These are phyloP conservation scores for Thelephora terrestris DNA, from an alignment of 1,284 basidiomycete species.

Conservation along the genomic window DNA sequence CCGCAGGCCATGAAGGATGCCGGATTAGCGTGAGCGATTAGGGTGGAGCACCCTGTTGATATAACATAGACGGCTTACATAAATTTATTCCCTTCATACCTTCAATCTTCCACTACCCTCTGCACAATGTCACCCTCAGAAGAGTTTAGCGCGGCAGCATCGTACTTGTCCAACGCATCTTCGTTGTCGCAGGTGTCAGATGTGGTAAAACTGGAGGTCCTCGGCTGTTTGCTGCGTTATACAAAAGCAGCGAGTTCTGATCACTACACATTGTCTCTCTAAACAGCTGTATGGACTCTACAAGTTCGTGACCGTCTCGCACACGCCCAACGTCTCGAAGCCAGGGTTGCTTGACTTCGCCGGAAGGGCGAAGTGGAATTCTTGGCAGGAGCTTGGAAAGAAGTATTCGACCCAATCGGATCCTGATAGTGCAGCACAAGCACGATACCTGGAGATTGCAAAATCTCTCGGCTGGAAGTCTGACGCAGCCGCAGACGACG, in stretches of 20 bases:
- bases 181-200: conserved; percentile 44
- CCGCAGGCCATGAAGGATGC: conserved; percentile 75
- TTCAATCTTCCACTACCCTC: neutral
- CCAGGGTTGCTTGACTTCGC: conserved; percentile 79
- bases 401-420: conserved; percentile 27
- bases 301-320: conserved; percentile 62
- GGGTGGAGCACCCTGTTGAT: neutral
- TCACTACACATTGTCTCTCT: conserved; percentile 13
- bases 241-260: conserved; percentile 17
- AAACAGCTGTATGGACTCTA: conserved; percentile 78
- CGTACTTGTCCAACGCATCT: conserved; percentile 49
- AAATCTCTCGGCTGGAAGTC: conserved; percentile 56
- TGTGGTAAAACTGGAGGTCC: conserved; percentile 66
- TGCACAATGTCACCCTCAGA: conserved; percentile 32
- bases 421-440: conserved; percentile 27
- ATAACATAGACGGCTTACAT: conserved; percentile 3
- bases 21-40: conserved; percentile 52
- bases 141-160: conserved; percentile 49
- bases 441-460: conserved; percentile 67
- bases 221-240: conserved; percentile 15
- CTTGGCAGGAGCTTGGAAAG: conserved; percentile 54
- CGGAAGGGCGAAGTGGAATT: conserved; percentile 82
- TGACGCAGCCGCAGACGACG: conserved; percentile 20
- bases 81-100: conserved; percentile 3
- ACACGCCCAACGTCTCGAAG: conserved; percentile 43